A percentile compares a stretch with the other conserved stretches of the same genome.
Conservation (phyloP, 768 basidiomycete species). For the Psilocybe tampanensis region DNA sequence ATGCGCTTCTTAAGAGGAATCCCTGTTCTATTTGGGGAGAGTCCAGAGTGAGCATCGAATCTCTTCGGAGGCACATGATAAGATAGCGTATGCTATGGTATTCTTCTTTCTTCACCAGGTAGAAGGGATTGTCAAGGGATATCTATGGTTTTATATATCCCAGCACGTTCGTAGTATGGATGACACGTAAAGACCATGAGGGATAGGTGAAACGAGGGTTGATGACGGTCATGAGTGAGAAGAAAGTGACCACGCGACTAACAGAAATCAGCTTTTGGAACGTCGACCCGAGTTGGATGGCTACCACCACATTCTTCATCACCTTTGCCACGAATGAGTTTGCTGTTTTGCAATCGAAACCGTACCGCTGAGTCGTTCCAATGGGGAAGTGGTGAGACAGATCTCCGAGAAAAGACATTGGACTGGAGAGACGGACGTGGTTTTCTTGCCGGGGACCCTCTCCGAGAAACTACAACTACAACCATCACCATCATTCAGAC, state of each 20-base stretch:
- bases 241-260: background rate
- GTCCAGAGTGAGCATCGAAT: conserved; percentile 9
- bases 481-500: no score
- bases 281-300: background rate
- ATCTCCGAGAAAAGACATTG: no score
- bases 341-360: no score
- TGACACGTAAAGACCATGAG: conserved; percentile 2
- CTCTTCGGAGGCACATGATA: conserved; percentile 13
- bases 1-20: conserved; percentile 7
- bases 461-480: no score
- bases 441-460: no score
- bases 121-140: background rate
- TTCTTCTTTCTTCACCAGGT: background rate
- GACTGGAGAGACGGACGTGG: no score
- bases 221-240: background rate
- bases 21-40: conserved; percentile 14
- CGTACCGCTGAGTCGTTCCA: no score
- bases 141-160: background rate
- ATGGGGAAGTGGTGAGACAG: no score
- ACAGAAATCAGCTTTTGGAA: background rate
- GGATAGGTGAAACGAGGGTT: background rate
- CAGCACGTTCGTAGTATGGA: conserved; percentile 10
- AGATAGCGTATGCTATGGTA: conserved; percentile 6
- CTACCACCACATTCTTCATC: background rate
- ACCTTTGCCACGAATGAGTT: background rate